These are phyloP conservation scores for Thalassia testudinum DNA, from an alignment of 116 monocot species.

Conservation along the genomic window DNA sequence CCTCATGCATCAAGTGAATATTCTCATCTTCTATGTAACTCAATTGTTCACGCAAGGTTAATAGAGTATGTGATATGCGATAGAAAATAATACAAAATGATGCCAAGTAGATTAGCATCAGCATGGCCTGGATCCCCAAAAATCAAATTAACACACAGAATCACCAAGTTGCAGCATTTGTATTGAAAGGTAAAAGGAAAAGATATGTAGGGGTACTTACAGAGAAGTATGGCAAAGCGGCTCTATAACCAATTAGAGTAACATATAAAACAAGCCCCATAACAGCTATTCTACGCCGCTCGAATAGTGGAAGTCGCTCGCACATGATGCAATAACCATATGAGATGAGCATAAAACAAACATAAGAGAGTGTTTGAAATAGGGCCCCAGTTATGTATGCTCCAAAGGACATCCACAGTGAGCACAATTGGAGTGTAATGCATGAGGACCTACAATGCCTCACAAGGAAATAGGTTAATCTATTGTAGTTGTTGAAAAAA, in stretches of 20 bases:
- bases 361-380: slow-evolving; percentile 70
- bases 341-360: slow-evolving; percentile 78
- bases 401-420: slow-evolving; percentile 94
- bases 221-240: slow-evolving; percentile 69
- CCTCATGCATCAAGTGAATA: slow-evolving; percentile 38
- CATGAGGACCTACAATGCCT: slow-evolving; percentile 87
- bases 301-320: slow-evolving; percentile 62
- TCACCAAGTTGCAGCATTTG: background rate
- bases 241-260: slow-evolving; percentile 68
- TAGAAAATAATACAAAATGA: slow-evolving; percentile 66
- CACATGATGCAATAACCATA: slow-evolving; percentile 87
- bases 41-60: slow-evolving; percentile 52
- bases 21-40: slow-evolving; percentile 37
- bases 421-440: slow-evolving; percentile 59
- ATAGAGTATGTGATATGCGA: slow-evolving; percentile 46
- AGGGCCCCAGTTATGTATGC: slow-evolving; percentile 78
- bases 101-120: slow-evolving; percentile 40
- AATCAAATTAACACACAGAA: background rate
- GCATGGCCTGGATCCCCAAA: slow-evolving; percentile 32
- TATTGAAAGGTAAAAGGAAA: background rate
- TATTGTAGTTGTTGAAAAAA: too few relatives aligned
- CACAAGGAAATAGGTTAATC: too few relatives aligned
- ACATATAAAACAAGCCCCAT: slow-evolving; percentile 53
- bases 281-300: slow-evolving; percentile 54
- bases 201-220: slow-evolving; percentile 17